These are phyloP conservation scores for Arxiozyma bovina DNA, from an alignment of 1,139 yeast species.

Conservation along the genomic window DNA sequence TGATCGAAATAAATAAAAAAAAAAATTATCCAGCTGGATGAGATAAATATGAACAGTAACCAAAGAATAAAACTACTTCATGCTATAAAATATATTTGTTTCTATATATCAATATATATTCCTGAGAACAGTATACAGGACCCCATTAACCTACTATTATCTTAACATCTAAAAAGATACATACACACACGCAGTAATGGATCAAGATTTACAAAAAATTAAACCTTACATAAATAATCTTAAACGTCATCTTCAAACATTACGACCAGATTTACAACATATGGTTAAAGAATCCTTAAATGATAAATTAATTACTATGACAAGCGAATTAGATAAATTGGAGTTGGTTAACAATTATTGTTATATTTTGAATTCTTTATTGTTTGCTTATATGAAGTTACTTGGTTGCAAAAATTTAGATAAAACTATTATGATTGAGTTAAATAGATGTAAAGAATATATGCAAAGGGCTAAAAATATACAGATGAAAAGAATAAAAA, in stretches of 20 bases:
- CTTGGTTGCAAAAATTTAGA: slow-evolving; percentile 20
- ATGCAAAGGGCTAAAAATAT: slow-evolving; percentile 50
- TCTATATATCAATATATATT: no score
- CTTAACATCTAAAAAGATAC: no score
- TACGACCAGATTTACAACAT: slow-evolving; percentile 18
- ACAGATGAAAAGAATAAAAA: background rate
- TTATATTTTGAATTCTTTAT: slow-evolving; percentile 26
- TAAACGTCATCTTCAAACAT: slow-evolving; percentile 15
- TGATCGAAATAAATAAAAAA: no score
- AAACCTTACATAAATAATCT: slow-evolving; percentile 25
- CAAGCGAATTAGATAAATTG: slow-evolving; percentile 19
- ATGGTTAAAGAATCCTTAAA: slow-evolving; percentile 21
- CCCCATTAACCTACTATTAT: background rate
- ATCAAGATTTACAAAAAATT: slow-evolving; percentile 23
- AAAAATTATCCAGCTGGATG: background rate
- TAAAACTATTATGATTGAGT: slow-evolving; percentile 55
- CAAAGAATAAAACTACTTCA: background rate
- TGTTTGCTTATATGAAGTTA: slow-evolving; percentile 27
- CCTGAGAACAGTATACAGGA: no score
- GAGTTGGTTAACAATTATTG: slow-evolving; percentile 23
- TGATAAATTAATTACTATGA: slow-evolving; percentile 20
- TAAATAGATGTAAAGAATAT: slow-evolving; percentile 58
- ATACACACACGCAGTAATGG: slow-evolving; percentile 14
- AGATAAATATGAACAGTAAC: background rate
- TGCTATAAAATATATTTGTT: no score